Base-by-base conservation (phyloP, 2,329 filamentous ascomycete genomes). In the Fusarium cicatricum region DNA sequence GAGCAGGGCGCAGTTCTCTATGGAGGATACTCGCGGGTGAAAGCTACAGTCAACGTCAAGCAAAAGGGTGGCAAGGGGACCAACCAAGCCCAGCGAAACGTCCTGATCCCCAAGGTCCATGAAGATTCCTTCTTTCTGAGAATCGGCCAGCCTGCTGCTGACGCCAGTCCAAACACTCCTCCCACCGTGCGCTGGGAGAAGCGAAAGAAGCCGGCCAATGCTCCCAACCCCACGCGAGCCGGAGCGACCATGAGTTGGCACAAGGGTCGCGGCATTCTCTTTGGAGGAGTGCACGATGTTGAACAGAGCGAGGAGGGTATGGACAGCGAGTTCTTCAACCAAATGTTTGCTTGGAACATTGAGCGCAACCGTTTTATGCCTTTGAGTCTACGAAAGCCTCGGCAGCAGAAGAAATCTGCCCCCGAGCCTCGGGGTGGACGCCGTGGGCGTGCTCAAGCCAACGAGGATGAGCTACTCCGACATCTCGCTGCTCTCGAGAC, bases 241-340 rank as follows among this genome's bases (percentile, higher is more conserved):
- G 95, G 95, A 28, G 87, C 92, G 1, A 98, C 94, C 2, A 98
- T 98, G 93, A 86, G 92, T 0, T 91, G 89, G 73, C 95, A 99
- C 77, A 95, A 94, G 75, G 93, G 94, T 1, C 87, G 95, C 57
- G 95, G 95, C 1, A 94, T 99, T 52, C 78, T 92, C 68, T 98
- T 98, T 72, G 95, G 95, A 38, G 95, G 95, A 46, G 95, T 99
- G 4, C 92, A 97, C 68, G 93, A 97, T 66, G 90, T 96, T 0
- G 92, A 96, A 73, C 85, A 93, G 71, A 94, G 86, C 62, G 93
- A 97, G 72, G 95, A 99, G 73, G 92, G 91, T 4, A 96, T 99
- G 64, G 94, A 99, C 49, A 96, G 91, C 71, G 93, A 97, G 73
- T 99, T 99, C 76, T 99, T 98, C 79, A 94, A 97, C 68, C 85